Evolutionary conservation across 768 basidiomycete species (phyloP), one percentile per base, ranked within the genome.

Genomic region (Panellus pusillus): DNA sequence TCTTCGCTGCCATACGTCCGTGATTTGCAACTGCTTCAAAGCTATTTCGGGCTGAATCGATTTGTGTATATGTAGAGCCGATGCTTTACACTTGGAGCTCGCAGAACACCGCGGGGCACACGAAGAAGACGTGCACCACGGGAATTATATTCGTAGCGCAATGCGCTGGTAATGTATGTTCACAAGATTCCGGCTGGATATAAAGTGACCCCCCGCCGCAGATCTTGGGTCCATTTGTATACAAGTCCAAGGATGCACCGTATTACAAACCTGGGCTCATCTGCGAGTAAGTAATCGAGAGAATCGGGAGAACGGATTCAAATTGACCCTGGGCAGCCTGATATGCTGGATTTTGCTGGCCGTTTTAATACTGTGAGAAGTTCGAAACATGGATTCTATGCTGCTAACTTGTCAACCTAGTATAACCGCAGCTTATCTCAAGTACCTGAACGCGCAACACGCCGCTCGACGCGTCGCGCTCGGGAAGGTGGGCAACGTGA

Each of bases 101-200:
- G 1, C 73, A 73, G 54, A 75, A 74, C 49, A 72, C 73, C 15
- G 71, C 71, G 20, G 75, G 75, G 0, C 73, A 76, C 50, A 75
- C 75, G 1, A 76, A 74, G 64, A 75, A 74, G 55, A 60, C 67
- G 1, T 67, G 71, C 46, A 74, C 72, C 6, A 77, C 77, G 20
- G 75, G 74, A 2, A 55, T 76, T 8, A 68, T 74, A 52, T 78
- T 78, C 54, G 68, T 74, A n/a, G 77, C 73, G 2, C 73, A 75
- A 51, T 77, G 76, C 42, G 74, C 70, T 12, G 77, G 76, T 15
- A 78, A 78, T 57, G 73, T 74, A 48, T 54, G 68, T 44, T 12
- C 19, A 46, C 47, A 17, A 60, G 8, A 14, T 9, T 9, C 37
- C 18, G 2, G 9, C 43, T 18, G 3, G 24, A 24, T 24, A 24